Conservation (phyloP, 257 asterid species). For the Thymus mandschuricus region DNA sequence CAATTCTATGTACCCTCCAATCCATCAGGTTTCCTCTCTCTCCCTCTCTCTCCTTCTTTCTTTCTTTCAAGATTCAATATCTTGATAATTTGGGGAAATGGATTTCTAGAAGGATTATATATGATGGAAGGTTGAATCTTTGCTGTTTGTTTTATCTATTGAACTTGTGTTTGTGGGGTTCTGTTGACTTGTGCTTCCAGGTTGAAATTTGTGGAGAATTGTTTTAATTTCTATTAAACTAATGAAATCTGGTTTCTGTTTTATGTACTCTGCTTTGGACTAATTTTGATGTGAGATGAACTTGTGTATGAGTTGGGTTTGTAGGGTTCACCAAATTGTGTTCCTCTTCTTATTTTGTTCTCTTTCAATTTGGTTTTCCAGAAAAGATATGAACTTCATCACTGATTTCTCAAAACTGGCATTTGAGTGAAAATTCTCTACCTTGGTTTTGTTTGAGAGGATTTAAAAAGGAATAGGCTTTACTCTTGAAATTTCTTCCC, state of each 20-base stretch:
- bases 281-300: constrained; percentile 25
- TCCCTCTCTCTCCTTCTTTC: neutral
- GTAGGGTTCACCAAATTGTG: constrained; percentile 30
- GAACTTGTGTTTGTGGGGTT: constrained; percentile 3
- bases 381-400: neutral
- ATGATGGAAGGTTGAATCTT: constrained; percentile 10
- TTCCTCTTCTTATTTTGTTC: neutral
- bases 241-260: constrained; percentile 16
- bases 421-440: constrained; percentile 7
- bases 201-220: constrained; percentile 22
- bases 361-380: neutral
- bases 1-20: constrained; percentile 77
- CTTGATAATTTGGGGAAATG: constrained; percentile 20
- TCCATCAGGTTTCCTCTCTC: constrained; percentile 59
- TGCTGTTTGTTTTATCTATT: constrained; percentile 5
- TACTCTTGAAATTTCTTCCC: neutral
- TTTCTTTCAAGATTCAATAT: constrained; percentile 24
- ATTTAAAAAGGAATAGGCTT: neutral
- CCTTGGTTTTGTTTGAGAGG: constrained; percentile 11
- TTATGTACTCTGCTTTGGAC: constrained; percentile 1
- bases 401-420: neutral
- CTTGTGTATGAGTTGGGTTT: constrained; percentile 18
- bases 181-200: constrained; percentile 22
- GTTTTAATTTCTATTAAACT: neutral
- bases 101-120: constrained; percentile 23